Conservation (phyloP, 345 rosid species). For the Erodium maritimum region DNA sequence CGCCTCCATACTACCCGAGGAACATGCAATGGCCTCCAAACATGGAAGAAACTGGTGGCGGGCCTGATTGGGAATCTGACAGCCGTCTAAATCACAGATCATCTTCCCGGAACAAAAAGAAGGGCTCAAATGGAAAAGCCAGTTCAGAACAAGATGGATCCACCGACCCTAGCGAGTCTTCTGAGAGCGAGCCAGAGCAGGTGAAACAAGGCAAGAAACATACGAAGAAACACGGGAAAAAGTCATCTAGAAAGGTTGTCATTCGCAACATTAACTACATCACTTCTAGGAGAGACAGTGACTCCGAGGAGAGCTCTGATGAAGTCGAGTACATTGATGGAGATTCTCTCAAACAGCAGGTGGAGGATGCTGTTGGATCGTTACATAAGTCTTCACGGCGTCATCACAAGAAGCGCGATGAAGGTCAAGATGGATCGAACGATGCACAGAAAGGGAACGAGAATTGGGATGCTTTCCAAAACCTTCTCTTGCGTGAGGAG, state of each 20-base stretch:
- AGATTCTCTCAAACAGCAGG: too few species aligned
- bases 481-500: constrained; percentile 60
- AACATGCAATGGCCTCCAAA: constrained; percentile 70
- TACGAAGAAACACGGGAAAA: constrained; percentile 53
- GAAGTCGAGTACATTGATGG: too few species aligned
- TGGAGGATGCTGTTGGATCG: constrained; percentile 79
- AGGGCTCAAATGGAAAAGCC: constrained; percentile 29
- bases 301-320: constrained; percentile 41
- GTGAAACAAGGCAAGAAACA: constrained; percentile 8
- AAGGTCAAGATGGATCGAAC: too few species aligned
- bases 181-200: constrained; percentile 32
- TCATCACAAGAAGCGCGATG: too few species aligned
- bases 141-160: constrained; percentile 43
- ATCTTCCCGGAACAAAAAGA: constrained; percentile 51
- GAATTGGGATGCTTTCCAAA: constrained; percentile 83
- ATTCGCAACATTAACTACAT: constrained; percentile 94
- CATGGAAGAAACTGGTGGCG: constrained; percentile 34
- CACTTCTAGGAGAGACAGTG: constrained; percentile 52
- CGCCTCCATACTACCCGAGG: constrained; percentile 66
- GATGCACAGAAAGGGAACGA: constrained; percentile 38
- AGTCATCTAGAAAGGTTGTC: constrained; percentile 74
- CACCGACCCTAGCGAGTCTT: constrained; percentile 33
- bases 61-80: too few species aligned
- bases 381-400: too few species aligned
- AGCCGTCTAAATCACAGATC: constrained; percentile 30